Evolutionary conservation across 2,329 filamentous ascomycete species (phyloP), one percentile per base, ranked within the genome.

Genomic region (Scortechinia acanthostroma): DNA sequence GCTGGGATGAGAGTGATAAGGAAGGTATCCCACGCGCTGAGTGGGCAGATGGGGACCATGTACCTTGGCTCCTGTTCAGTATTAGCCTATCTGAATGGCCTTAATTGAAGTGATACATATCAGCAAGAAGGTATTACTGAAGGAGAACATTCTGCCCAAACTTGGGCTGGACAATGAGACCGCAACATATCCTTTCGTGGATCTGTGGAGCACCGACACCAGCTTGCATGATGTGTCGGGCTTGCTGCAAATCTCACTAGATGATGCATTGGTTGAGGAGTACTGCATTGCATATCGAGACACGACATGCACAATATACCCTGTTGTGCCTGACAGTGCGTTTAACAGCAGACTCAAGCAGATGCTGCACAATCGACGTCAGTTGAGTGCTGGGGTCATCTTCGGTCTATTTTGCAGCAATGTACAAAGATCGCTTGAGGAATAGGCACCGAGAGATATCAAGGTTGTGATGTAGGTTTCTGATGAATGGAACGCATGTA

Each of bases 111-210:
- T 13, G 63, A 65, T 15, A 63, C 64, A 10, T 62, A 66, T 30
- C 65, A 69, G 49, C 58, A 61, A 37, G n/a, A 71, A 77, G 50
- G 73, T 78, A 42, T 59, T 81, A 13, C 59, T 81, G 42, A 76
- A 79, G 51, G 77, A 77, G 51, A 77, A 74, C 42, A 77, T 83
- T 50, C 59, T 83, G 19, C 77, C 78, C 0, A 74, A 81, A 45
- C 69, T 83, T 46, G 78, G 78, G 2, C 64, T 83, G 22, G 78
- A 82, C 53, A 82, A 83, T 51, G 77, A 82, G 53, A 77, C 73
- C 28, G 76, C 76, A 3, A 82, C 77, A 6, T 83, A 83, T 54
- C 78, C 78, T 4, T 83, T 83, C 52, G 76, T 83, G 21, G 78
- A 82, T 53, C 60, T 83, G 2, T 83, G 77, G 77, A 78, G 78